A percentile compares a stretch with the other conserved stretches of the same genome.
Evolutionary conservation across 371 early-diverging fungal genomes (phyloP).

Genomic region (Rhizopus microsporus): DNA sequence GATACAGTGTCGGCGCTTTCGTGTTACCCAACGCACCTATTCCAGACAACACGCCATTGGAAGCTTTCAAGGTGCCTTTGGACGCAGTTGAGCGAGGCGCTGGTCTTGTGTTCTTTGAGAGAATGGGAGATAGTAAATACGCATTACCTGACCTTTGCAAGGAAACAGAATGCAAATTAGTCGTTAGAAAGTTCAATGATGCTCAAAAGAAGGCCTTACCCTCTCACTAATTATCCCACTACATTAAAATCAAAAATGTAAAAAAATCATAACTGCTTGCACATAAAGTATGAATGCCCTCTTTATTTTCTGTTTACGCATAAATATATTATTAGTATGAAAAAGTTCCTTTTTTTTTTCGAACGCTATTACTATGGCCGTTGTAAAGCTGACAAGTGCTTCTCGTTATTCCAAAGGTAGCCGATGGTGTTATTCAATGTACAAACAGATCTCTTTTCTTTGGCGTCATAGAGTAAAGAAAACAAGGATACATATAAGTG

Average conservation of each 20-base stretch:
- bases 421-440: no score
- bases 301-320: no score
- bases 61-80: slow-evolving; percentile 72
- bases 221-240: slow-evolving; percentile 1
- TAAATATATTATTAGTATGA: no score
- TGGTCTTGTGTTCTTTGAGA: slow-evolving; percentile 79
- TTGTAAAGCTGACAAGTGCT: not conserved
- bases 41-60: slow-evolving; percentile 64
- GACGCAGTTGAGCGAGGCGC: slow-evolving; percentile 79
- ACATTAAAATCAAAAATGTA: not conserved
- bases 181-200: slow-evolving; percentile 44
- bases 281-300: no score
- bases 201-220: slow-evolving; percentile 38
- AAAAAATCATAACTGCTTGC: not conserved
- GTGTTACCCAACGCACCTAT: slow-evolving; percentile 86
- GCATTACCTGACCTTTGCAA: slow-evolving; percentile 48
- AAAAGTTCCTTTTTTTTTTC: no score
- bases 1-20: slow-evolving; percentile 71
- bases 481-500: no score
- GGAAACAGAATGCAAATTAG: slow-evolving; percentile 51
- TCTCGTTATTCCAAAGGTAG: no score
- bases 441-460: no score
- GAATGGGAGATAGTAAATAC: slow-evolving; percentile 49
- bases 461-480: no score
- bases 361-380: no score